phyloP scores from a whole-genome alignment of 1,139 yeast genomes.

The Hemisphaericaspora subhashii region DNA sequence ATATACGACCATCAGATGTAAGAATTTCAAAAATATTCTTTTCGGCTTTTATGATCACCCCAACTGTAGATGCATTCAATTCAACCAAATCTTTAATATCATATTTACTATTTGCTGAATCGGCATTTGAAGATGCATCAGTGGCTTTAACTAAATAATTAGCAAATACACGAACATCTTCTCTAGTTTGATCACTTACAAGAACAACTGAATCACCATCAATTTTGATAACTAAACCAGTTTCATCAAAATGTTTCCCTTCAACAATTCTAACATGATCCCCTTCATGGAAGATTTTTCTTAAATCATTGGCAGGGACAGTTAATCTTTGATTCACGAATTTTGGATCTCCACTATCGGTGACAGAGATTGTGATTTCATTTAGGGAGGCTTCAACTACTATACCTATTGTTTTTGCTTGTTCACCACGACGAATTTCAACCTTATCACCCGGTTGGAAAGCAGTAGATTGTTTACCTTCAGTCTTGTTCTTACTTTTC shows the following conservation, averaged over 20 bases:
- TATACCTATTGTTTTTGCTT: slow-evolving; percentile 81
- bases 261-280: slow-evolving; percentile 93
- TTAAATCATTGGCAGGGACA: slow-evolving; percentile 76
- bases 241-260: slow-evolving; percentile 90
- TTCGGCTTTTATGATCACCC: slow-evolving; percentile 87
- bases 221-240: slow-evolving; percentile 87
- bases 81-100: slow-evolving; percentile 90
- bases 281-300: slow-evolving; percentile 87
- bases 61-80: slow-evolving; percentile 81
- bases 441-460: slow-evolving; percentile 96
- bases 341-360: slow-evolving; percentile 52
- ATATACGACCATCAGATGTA: slow-evolving; percentile 77
- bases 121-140: slow-evolving; percentile 54
- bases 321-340: slow-evolving; percentile 51
- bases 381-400: slow-evolving; percentile 67
- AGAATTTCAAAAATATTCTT: slow-evolving; percentile 81
- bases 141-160: slow-evolving; percentile 81
- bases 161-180: slow-evolving; percentile 89
- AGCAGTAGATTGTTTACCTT: slow-evolving; percentile 34
- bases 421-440: slow-evolving; percentile 90
- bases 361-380: slow-evolving; percentile 60
- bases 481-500: slow-evolving; percentile 50
- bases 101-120: slow-evolving; percentile 58
- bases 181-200: slow-evolving; percentile 82
- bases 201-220: slow-evolving; percentile 85